Evolutionary conservation across 1,139 yeast genomes (phyloP), one percentile per base, ranked within the genome.

Genomic region (Zygotorulaspora mrakii): DNA sequence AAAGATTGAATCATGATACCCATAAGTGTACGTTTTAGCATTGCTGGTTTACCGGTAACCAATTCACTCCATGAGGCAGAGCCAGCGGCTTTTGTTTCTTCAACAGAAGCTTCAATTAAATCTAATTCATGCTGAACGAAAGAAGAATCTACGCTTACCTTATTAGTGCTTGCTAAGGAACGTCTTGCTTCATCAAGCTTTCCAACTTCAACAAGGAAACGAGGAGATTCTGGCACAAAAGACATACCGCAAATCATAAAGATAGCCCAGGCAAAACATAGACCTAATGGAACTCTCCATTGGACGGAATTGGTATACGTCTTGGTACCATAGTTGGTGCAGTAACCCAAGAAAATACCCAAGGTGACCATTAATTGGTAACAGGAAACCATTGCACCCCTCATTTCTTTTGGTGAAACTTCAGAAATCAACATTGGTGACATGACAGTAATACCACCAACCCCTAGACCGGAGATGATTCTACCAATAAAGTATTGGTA

Each of bases 201-300:
- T 46, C 69, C 75, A 39, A 62, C 66, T 45, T 76, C 72, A 48
- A 80, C 72, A 61, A 72, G 71, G 66, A 66, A 83, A 67, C 91
- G 75, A 51, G 91, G 87, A 31, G 88, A 77, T 63, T 83, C 94
- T 42, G 91, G 91, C 64, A 80, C 73, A 55, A 78, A 67, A 37
- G 70, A 50, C 77, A 81, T 76, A 59, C 83, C 89, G 31, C 57
- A 47, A 32, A 66, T 48, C 50, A 69, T 58, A 35, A 68, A 45
- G 30, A 59, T 32, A 20, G 70, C 69, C 69, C 70, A 69, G 37
- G 62, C 58, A 53, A 71, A 67, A 44, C 67, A 64, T 31, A 71
- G 51, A 48, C 82, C 82, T 55, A 77, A 65, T 37, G 78, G 79
- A 47, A 76, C 70, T 70, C 81, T 74, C 75, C 79, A 77, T 58